Evolutionary conservation across 179 eudicot genomes (phyloP).

Genomic region (Nepenthes alata): DNA sequence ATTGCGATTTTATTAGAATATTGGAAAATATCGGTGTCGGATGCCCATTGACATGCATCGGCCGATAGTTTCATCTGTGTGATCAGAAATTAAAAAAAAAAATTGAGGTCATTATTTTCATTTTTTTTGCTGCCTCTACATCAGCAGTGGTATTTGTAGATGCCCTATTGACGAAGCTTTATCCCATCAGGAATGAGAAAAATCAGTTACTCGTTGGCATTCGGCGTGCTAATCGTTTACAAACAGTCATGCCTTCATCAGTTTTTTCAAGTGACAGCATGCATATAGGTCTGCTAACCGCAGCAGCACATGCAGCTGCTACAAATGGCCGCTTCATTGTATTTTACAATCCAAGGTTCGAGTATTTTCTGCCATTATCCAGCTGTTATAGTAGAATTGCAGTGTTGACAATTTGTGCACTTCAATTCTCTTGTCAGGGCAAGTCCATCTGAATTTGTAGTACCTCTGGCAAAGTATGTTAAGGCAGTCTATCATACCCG

Average conservation of each 20-base stretch:
- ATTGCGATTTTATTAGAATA: too few relatives aligned
- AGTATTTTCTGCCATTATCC: background rate
- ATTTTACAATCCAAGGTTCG: constrained; percentile 57
- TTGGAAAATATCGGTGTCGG: too few relatives aligned
- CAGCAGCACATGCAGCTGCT: constrained; percentile 72
- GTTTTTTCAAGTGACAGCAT: constrained; percentile 74
- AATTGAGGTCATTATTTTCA: too few relatives aligned
- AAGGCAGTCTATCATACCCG: constrained; percentile 64
- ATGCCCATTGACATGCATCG: too few relatives aligned
- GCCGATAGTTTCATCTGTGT: too few relatives aligned
- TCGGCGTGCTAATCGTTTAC: constrained; percentile 57
- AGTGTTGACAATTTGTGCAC: background rate
- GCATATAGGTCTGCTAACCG: constrained; percentile 74
- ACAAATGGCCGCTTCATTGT: constrained; percentile 62
- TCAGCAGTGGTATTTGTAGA: too few relatives aligned
- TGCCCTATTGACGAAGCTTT: background rate
- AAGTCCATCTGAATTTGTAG: constrained; percentile 65
- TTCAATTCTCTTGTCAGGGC: constrained; percentile 34
- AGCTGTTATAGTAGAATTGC: background rate
- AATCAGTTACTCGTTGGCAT: constrained; percentile 62
- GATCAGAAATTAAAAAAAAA: too few relatives aligned
- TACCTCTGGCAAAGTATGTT: constrained; percentile 53
- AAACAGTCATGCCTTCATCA: constrained; percentile 64
- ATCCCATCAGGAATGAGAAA: constrained; percentile 46
- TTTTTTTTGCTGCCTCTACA: too few relatives aligned